These are phyloP conservation scores for Phytophthora pistaciae DNA, from an alignment of 352 stramenopile species.

Conservation along the genomic window DNA sequence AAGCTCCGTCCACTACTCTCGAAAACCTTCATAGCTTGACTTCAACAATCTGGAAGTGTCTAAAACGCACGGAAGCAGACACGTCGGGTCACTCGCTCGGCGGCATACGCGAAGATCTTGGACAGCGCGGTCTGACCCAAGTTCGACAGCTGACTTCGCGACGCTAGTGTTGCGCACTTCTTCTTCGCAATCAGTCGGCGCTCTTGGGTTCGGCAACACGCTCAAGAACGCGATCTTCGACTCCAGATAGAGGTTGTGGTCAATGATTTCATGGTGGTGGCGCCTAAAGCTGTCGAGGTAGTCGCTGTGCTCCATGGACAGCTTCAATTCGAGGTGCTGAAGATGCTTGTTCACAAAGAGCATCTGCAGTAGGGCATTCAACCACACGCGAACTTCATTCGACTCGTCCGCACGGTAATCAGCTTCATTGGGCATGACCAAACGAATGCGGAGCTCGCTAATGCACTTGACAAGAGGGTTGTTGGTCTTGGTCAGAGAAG, in stretches of 20 bases:
- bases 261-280: slow-evolving; percentile 23
- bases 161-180: slow-evolving; percentile 9
- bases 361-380: slow-evolving; percentile 16
- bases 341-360: slow-evolving; percentile 22
- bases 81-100: slow-evolving; percentile 9
- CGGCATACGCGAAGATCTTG: slow-evolving; percentile 15
- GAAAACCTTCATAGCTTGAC: no score
- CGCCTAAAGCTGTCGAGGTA: slow-evolving; percentile 12
- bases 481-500: slow-evolving; percentile 8
- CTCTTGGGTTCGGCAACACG: slow-evolving; percentile 5
- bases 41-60: no score
- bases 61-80: slow-evolving; percentile 16
- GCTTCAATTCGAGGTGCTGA: slow-evolving; percentile 17
- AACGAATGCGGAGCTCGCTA: slow-evolving; percentile 11
- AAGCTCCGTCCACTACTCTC: no score
- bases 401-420: not conserved
- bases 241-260: slow-evolving; percentile 14
- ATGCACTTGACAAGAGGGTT: slow-evolving; percentile 24
- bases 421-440: not conserved
- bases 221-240: slow-evolving; percentile 24
- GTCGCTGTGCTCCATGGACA: slow-evolving; percentile 8
- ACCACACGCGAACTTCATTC: slow-evolving; percentile 1
- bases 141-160: not conserved
- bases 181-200: not conserved
- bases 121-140: not conserved